These are phyloP conservation scores for Vigna mungo DNA, from an alignment of 306 rosid genomes.

Conservation along the genomic window DNA sequence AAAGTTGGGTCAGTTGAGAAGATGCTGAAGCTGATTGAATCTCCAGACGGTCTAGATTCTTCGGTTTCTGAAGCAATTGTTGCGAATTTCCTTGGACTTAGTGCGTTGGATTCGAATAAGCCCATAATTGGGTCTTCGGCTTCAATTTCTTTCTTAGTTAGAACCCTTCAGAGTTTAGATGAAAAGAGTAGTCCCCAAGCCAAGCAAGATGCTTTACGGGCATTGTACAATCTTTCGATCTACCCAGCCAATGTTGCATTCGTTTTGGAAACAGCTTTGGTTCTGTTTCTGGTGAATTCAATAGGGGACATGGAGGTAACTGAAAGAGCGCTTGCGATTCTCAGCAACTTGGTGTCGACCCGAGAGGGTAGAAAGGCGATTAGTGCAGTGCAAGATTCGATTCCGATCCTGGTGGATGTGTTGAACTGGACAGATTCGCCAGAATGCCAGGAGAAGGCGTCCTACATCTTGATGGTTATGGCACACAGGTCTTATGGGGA, in stretches of 20 bases:
- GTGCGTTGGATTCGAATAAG: constrained; percentile 93
- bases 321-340: constrained; percentile 73
- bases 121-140: constrained; percentile 88
- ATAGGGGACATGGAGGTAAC: constrained; percentile 92
- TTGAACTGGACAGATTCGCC: constrained; percentile 92
- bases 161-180: constrained; percentile 60
- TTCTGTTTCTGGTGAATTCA: constrained; percentile 60
- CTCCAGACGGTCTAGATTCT: constrained; percentile 54
- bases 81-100: constrained; percentile 89
- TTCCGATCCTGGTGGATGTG: constrained; percentile 74
- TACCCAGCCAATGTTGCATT: constrained; percentile 65
- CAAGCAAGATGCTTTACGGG: constrained; percentile 87
- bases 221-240: constrained; percentile 91
- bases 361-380: constrained; percentile 85
- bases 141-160: constrained; percentile 77
- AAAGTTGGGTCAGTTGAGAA: constrained; percentile 92
- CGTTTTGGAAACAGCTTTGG: constrained; percentile 75
- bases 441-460: constrained; percentile 84
- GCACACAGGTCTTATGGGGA: constrained; percentile 84
- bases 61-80: constrained; percentile 83
- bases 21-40: constrained; percentile 81
- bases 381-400: constrained; percentile 58
- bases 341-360: constrained; percentile 74
- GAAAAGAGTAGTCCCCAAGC: constrained; percentile 63
- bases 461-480: constrained; percentile 91